Base-by-base conservation (phyloP, 768 basidiomycete species). In the Rubroboletus pulcherrimus region DNA sequence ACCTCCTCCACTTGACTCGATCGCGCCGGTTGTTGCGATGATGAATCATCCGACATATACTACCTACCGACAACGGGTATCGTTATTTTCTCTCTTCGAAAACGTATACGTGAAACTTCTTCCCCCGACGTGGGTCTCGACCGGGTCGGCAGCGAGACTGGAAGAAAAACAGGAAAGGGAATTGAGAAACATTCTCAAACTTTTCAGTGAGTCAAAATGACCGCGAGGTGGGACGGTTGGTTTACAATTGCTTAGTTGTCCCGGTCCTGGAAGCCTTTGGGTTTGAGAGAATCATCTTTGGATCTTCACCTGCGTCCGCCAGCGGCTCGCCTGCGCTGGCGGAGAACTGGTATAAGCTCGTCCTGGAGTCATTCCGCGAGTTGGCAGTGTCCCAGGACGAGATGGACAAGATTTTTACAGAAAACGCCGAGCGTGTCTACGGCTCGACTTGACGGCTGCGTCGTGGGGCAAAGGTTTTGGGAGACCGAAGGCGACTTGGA, bases 261-360 rank as follows among this genome's bases (percentile, higher is more conserved):
- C 91, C 89, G 15, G 86, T 87, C 37, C 73, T 92, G 58, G 91
- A 93, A 68, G 91, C 91, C 3, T 93, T 93, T 67, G 91, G 91
- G 7, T 89, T 82, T 63, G 78, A 88, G 63, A 82, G 91, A 50
- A 91, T 93, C 62, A 78, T 93, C 19, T 93, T 87, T 70, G 91
- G 91, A 8, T 87, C 90, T 9, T 85, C 89, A 1, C 82, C 87
- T 33, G 82, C 86, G 11, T 71, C 76, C n/a, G 71, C 74, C 5
- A 75, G 77, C 3, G 75, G 74, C 26, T 74, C 76, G 29, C 63
- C 74, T 26, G 81, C 82, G 4, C 76, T 76, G 45, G 79, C 83
- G 3, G 79, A 78, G 37, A 83, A 85, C 57, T 93, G 91, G 91
- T 93, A 91, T 63, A 86, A 84, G 61, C 80, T 92, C 51, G 87